phyloP scores from a whole-genome alignment of 306 rosid genomes.

The Dalbergia cochinchinensis region DNA sequence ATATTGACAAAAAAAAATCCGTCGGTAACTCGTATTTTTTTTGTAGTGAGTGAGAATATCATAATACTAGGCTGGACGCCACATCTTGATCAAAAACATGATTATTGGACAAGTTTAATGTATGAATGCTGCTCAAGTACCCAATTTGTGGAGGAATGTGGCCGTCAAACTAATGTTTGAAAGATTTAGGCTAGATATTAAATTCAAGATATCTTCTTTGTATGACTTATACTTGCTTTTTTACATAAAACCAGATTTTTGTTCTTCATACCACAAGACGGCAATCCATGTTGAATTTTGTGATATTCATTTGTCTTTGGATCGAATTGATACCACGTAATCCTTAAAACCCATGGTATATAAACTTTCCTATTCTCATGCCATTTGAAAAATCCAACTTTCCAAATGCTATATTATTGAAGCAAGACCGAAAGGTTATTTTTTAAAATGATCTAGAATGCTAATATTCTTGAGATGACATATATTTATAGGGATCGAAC shows the following conservation, averaged over 20 bases:
- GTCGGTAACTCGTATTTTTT: too few relatives aligned
- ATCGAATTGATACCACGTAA: not conserved
- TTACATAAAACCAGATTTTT: conserved; percentile 2
- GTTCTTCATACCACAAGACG: not conserved
- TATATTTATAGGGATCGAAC: not conserved
- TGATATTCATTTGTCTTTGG: not conserved
- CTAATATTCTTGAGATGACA: conserved; percentile 18
- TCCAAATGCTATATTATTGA: not conserved
- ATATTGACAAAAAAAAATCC: too few relatives aligned
- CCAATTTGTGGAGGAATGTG: conserved; percentile 31
- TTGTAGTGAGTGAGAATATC: too few relatives aligned
- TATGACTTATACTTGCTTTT: conserved; percentile 19
- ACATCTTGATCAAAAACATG: too few relatives aligned
- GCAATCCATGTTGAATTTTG: too few relatives aligned
- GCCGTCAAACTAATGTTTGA: conserved; percentile 9
- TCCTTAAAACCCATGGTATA: not conserved
- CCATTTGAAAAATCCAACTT: too few relatives aligned
- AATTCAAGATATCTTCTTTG: conserved; percentile 4
- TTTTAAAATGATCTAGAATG: conserved; percentile 28
- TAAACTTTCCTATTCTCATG: not conserved
- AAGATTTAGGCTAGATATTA: conserved; percentile 42
- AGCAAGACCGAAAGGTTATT: conserved; percentile 11
- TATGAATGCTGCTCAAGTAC: not conserved
- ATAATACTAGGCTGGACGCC: too few relatives aligned
- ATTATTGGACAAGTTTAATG: conserved; percentile 41